Evolutionary conservation across 805 yeast genomes (phyloP).

Genomic region (Metschnikowia kunwiensis): DNA sequence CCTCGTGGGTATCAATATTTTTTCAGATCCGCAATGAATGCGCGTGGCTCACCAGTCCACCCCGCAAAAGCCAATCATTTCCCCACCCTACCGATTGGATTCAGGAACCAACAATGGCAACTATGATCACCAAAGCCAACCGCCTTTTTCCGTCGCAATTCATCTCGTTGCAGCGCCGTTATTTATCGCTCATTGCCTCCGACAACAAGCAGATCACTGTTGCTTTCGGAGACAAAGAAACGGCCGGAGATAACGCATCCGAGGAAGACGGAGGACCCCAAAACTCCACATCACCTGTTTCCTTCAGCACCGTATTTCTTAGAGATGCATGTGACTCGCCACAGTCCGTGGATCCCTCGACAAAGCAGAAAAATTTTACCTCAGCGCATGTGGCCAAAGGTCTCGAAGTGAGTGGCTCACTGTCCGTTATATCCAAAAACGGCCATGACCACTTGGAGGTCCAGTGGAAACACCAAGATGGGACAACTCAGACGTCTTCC

Average conservation of each 20-base stretch:
- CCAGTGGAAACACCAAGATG: conserved; percentile 32
- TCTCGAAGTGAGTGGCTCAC: conserved; percentile 36
- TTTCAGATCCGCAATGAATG: too few species aligned
- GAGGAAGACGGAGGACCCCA: too few species aligned
- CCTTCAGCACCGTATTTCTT: conserved; percentile 52
- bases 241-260: too few species aligned
- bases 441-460: conserved; percentile 36
- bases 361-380: conserved; percentile 64
- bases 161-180: neutral
- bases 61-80: too few species aligned
- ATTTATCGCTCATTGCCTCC: conserved; percentile 13
- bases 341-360: conserved; percentile 48
- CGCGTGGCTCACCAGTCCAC: too few species aligned
- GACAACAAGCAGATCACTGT: conserved; percentile 27
- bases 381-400: conserved; percentile 45
- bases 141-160: too few species aligned
- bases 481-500: conserved; percentile 23
- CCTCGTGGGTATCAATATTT: conserved; percentile 24
- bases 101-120: too few species aligned
- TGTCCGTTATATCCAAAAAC: conserved; percentile 25
- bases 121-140: too few species aligned
- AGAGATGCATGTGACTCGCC: conserved; percentile 59
- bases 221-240: conserved; percentile 14
- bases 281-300: too few species aligned
- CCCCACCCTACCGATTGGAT: too few species aligned